Base-by-base conservation (phyloP, 176 grass and related monocot species). In the Cymbopogon citratus region DNA sequence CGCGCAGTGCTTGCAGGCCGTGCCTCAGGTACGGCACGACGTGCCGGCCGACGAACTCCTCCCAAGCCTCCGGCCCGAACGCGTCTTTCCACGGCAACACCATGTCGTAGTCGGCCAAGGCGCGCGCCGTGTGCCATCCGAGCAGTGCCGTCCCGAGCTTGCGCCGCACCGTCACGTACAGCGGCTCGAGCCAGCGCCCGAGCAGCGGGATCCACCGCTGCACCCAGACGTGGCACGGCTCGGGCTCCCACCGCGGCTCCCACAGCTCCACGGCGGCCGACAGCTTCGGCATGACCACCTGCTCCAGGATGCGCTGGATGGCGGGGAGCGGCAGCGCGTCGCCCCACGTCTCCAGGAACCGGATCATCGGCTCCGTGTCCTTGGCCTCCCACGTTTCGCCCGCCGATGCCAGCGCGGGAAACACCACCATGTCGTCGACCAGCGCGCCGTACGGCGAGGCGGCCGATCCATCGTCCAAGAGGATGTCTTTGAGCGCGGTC, bases 51-150 rank as follows among this genome's bases (percentile, higher is more conserved):
- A 90, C 82, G 21, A 97, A 51, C 12, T 52, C 39, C 29, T 77
- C 87, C 94, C 94, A 97, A 21, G 40, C 86, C 79, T 40, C 73
- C 39, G 73, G 71, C 45, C 62, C 75, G 33, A 97, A 97, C 38
- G 89, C 72, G 24, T 84, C 80, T 80, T 91, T 91, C 89, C 91
- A 97, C 33, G 87, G 91, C n/a, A 73, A 23, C 52, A 97, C 79
- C 74, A 90, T 48, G 51, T 24, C 67, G 65, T 76, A 76, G 81
- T 70, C 73, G 28, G 82, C 89, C 4, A 49, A 3, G 43, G 92
- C 94, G 23, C 63, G 61, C 1, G 70, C 34, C 60, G 65, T 54
- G 56, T 87, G 74, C 84, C 82, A 90, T 6, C 38, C 51, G 65
- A 25, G 14, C 43, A 97, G 87, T 27, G 79, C 89, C 35, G 7